Evolutionary conservation across 176 grass and related monocot genomes (phyloP), one percentile per base, ranked within the genome.

Genomic region (Oryza punctata): DNA sequence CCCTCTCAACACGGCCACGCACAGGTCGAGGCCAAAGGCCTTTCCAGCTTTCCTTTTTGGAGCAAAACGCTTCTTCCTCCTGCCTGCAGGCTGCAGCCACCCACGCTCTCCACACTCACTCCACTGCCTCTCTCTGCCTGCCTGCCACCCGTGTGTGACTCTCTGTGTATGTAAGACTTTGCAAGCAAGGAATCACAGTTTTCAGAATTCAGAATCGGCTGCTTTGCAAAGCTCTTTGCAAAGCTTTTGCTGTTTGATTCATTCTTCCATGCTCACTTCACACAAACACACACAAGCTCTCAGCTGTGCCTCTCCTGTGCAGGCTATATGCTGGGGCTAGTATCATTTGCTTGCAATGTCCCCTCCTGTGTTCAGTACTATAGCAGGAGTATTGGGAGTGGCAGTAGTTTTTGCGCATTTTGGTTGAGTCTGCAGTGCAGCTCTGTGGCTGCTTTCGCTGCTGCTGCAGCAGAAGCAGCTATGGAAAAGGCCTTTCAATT

Each of bases 151-250:
- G 10, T 28, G 7, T 57, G 8, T 4, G 32, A 33, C 32, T 52
- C 49, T 19, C 15, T 52, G 49, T 45, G 33, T 2, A 44, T 3
- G 14, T 50, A 52, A 61, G 16, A 68, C 66, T 13, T 45, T 37
- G 77, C 65, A 89, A 81, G 71, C 23, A 85, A 89, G 63, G 88
- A 85, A 77, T 81, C 78, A 16, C 82, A 77, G 43, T 44, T 40
- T 75, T 75, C 60, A 15, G 18, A 24, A 4, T 41, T 61, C 68
- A 29, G 40, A 70, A 76, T 32, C 40, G 69, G 65, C 65, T 30
- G 72, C 71, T 33, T 33, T 33, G 32, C 32, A 33, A 33, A n/a
- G n/a, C n/a, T n/a, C 28, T 29, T 23, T 52, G 49, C 49, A 52
- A 18, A 43, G 41, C 27, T 65, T 72, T 72, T 65, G 23, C 5